A percentile compares a stretch with the other conserved stretches of the same genome.
Evolutionary conservation across 345 rosid species (phyloP).

Genomic region (Eucalyptus fibrosa): DNA sequence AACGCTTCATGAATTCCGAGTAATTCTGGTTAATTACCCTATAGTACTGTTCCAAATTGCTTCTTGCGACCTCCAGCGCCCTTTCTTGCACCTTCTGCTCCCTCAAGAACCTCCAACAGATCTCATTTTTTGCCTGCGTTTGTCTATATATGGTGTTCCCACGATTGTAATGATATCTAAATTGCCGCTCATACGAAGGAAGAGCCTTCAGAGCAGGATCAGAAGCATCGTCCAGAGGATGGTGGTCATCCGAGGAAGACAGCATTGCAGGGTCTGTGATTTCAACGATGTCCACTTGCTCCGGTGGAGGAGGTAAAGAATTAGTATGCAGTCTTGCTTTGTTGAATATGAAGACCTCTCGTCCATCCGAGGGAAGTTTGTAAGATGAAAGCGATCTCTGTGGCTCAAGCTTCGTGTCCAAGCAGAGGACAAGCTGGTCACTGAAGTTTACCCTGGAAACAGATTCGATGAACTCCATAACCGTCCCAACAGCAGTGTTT

Average conservation of each 20-base stretch:
- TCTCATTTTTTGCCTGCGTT: constrained; percentile 37
- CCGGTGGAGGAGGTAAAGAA: constrained; percentile 51
- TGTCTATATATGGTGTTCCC: constrained; percentile 48
- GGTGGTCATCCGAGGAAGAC: constrained; percentile 35
- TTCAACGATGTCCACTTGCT: constrained; percentile 43
- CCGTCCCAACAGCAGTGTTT: constrained; percentile 54
- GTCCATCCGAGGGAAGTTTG: constrained; percentile 56
- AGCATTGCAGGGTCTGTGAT: constrained; percentile 44
- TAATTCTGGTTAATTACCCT: constrained; percentile 65
- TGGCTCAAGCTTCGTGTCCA: constrained; percentile 76
- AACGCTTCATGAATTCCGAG: constrained; percentile 79
- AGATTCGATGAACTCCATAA: constrained; percentile 57
- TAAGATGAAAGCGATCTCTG: constrained; percentile 62
- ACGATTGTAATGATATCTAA: constrained; percentile 60
- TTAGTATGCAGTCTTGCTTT: constrained; percentile 56
- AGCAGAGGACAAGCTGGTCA: constrained; percentile 84
- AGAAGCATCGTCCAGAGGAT: constrained; percentile 72
- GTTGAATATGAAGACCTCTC: constrained; percentile 75
- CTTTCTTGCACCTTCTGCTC: constrained; percentile 89
- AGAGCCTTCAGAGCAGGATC: constrained; percentile 96
- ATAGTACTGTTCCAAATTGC: constrained; percentile 78
- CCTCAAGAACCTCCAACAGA: constrained; percentile 57
- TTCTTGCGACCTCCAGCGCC: constrained; percentile 75
- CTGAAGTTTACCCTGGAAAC: constrained; percentile 37
- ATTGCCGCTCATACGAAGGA: constrained; percentile 83